Evolutionary conservation across 2,329 filamentous ascomycete genomes (phyloP), one percentile per base, ranked within the genome.

Genomic region (Mycosphaerella sp.): DNA sequence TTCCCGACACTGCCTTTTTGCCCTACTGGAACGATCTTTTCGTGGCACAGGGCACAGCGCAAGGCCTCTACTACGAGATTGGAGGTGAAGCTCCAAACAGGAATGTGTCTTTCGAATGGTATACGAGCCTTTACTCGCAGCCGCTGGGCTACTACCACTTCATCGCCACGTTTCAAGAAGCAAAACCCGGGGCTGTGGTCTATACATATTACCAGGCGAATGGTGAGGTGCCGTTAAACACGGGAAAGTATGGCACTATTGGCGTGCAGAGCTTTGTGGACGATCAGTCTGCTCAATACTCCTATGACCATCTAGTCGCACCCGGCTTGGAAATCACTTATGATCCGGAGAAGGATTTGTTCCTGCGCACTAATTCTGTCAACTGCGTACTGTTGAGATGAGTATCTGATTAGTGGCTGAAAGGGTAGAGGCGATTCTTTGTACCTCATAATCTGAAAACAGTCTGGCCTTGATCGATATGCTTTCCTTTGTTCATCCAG

Each of bases 11-110:
- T 18, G 47, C 30, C 28, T 52, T 48, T 21, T 28, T 53, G n/a
- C 53, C 58, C 1, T 59, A 56, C 47, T 62, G 56, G 58, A 51
- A 59, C 17, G 60, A 62, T 40, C 50, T 59, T 3, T 55, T 55
- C 41, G 49, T 62, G 7, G 45, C 48, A 30, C 41, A 48, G 17
- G 52, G 53, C 40, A 56, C 54, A 4, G 30, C 49, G 2, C 53
- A 61, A 16, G 58, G 59, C 13, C 52, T 62, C 25, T 62, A 57
- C 46, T 61, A 59, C 21, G 47, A 59, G 32, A 30, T 52, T 10
- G 37, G 43, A 14, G 53, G 56, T 7, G 37, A 44, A 5, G 27
- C 35, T 9, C 34, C 34, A 3, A 50, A 49, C 14, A 25, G 56
- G 7, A 53, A 18, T n/a, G 36, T 56, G 9, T 54, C 56, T 1